Percentiles rank a stretch among this genome's conserved stretches.
Conservation (phyloP, 2,329 filamentous ascomycete genomes). For the Westerdykella aurantiaca region DNA sequence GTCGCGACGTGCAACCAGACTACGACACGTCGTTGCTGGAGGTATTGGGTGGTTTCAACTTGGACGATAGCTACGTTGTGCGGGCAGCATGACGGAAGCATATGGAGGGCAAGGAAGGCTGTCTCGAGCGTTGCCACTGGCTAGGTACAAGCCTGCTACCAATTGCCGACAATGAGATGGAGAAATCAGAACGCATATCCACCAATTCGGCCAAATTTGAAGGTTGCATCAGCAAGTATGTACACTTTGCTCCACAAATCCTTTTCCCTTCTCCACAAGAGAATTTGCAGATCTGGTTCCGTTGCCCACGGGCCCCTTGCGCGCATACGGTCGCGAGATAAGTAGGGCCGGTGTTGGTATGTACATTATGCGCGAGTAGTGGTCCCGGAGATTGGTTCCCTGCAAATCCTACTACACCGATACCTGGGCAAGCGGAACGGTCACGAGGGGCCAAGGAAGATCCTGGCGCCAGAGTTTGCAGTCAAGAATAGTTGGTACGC, state of each 20-base stretch:
- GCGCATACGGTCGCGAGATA: too few species aligned
- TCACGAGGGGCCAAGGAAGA: too few species aligned
- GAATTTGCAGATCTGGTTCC: too few species aligned
- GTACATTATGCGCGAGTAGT: too few species aligned
- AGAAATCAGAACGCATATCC: neutral
- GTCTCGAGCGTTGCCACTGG: too few species aligned
- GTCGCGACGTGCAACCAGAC: conserved; percentile 37
- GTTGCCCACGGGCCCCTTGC: too few species aligned
- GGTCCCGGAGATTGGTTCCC: neutral
- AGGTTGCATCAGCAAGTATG: neutral
- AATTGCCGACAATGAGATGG: neutral
- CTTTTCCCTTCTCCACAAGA: too few species aligned
- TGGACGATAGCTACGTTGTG: conserved; percentile 24
- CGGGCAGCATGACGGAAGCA: conserved; percentile 5
- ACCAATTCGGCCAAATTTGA: neutral
- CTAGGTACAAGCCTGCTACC: neutral
- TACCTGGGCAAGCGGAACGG: neutral
- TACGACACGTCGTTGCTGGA: conserved; percentile 38
- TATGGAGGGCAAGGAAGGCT: too few species aligned
- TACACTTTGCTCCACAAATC: neutral
- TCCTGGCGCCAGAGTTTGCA: too few species aligned
- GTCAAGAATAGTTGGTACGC: too few species aligned
- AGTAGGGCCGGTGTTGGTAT: too few species aligned
- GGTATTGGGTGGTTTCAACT: conserved; percentile 31
- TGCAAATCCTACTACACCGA: neutral